Conservation (phyloP, 176 grass and related monocot species). For the Tillandsia fasciculata region DNA sequence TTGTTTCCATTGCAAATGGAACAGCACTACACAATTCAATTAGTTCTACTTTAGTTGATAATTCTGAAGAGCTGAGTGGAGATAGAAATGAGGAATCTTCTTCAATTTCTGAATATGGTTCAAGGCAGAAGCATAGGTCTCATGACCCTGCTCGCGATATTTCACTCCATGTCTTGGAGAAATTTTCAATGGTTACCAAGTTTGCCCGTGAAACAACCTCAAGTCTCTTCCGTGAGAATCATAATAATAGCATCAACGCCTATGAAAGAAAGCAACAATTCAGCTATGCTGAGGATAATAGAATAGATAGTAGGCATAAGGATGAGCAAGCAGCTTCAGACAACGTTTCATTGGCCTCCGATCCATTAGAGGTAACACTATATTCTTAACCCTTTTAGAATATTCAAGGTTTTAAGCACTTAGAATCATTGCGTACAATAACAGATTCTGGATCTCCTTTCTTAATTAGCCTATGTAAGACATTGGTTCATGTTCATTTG, state of each 20-base stretch:
- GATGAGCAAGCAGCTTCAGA: constrained; percentile 39
- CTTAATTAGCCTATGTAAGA: too few species aligned
- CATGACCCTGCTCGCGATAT: constrained; percentile 66
- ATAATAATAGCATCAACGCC: constrained; percentile 37
- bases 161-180: constrained; percentile 91
- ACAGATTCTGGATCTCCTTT: too few species aligned
- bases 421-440: too few species aligned
- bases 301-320: constrained; percentile 29
- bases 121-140: constrained; percentile 55
- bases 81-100: constrained; percentile 29
- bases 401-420: background rate
- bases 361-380: constrained; percentile 57
- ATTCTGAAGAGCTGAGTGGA: constrained; percentile 22
- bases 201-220: constrained; percentile 94
- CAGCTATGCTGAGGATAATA: constrained; percentile 33
- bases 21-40: constrained; percentile 47
- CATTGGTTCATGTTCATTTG: too few species aligned
- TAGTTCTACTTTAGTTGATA: constrained; percentile 46
- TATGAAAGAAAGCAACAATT: constrained; percentile 52
- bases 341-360: constrained; percentile 29
- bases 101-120: constrained; percentile 44
- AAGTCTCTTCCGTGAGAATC: constrained; percentile 58
- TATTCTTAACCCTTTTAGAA: background rate
- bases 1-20: constrained; percentile 58
- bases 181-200: constrained; percentile 91